Percentiles rank a stretch among this genome's conserved stretches.
phyloP scores from a whole-genome alignment of 73 alveolate species.

The Uronychia binucleata region DNA sequence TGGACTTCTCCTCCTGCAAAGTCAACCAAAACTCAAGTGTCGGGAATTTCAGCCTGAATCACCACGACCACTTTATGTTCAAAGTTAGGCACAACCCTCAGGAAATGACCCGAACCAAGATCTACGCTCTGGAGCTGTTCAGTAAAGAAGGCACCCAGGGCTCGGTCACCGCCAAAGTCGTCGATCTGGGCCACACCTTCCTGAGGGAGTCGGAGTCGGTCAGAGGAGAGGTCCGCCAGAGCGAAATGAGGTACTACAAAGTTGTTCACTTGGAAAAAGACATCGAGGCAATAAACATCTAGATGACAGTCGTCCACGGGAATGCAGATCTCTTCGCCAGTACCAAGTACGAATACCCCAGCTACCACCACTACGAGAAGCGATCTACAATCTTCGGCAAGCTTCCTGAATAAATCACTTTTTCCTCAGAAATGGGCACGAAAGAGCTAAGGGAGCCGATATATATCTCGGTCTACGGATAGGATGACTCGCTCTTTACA shows the following conservation, averaged over 20 bases:
- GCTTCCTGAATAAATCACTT: background rate
- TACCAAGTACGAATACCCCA: background rate
- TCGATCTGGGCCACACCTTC: background rate
- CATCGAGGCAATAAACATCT: constrained; percentile 3
- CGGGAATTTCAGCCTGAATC: too few relatives aligned
- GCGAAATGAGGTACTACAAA: background rate
- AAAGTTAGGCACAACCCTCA: too few relatives aligned
- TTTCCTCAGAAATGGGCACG: background rate
- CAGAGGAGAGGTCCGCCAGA: constrained; percentile 11
- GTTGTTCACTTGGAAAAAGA: constrained; percentile 8
- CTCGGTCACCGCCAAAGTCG: constrained; percentile 28
- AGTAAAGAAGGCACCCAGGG: background rate
- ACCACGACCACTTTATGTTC: too few relatives aligned
- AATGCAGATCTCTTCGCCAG: constrained; percentile 42
- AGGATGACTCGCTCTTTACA: background rate
- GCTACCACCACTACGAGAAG: background rate
- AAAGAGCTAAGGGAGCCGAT: background rate
- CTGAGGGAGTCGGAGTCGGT: constrained; percentile 30
- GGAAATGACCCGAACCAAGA: too few relatives aligned
- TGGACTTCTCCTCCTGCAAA: too few relatives aligned
- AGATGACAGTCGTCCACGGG: constrained; percentile 50
- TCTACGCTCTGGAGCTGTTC: background rate
- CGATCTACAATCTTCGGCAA: background rate
- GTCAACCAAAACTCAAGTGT: too few relatives aligned
- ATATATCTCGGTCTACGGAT: background rate